These are phyloP conservation scores for Lolium rigidum DNA, from an alignment of 176 grass and related monocot species.

Conservation along the genomic window DNA sequence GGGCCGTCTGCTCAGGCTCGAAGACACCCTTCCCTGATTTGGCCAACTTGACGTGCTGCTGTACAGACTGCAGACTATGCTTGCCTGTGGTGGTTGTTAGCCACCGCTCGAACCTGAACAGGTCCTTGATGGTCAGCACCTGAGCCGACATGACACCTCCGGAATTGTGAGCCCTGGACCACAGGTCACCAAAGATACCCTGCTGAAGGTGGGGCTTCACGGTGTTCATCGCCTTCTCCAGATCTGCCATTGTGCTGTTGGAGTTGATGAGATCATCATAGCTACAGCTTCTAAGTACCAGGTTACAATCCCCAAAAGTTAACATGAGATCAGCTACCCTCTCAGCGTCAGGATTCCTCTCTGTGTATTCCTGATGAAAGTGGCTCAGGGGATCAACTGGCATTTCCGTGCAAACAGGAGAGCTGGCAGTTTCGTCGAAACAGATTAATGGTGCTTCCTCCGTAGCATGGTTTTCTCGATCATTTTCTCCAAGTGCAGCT, in stretches of 20 bases:
- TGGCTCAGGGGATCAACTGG: not conserved
- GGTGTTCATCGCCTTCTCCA: not conserved
- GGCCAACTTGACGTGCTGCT: not conserved
- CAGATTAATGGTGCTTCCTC: not conserved
- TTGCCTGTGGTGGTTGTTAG: slow-evolving; percentile 15
- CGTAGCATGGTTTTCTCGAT: not conserved
- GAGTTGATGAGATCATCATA: slow-evolving; percentile 32
- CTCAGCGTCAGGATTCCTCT: not conserved
- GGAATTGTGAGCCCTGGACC: slow-evolving; percentile 26
- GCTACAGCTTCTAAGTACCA: slow-evolving; percentile 18
- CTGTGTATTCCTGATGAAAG: not conserved
- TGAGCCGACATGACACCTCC: slow-evolving; percentile 26
- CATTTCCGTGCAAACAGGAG: not conserved
- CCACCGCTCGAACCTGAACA: slow-evolving; percentile 17
- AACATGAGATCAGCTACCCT: slow-evolving; percentile 31
- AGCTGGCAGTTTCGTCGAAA: not conserved
- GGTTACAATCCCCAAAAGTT: slow-evolving; percentile 17
- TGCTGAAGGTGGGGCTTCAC: slow-evolving; percentile 17
- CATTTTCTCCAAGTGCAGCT: not conserved
- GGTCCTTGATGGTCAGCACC: slow-evolving; percentile 25
- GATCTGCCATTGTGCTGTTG: not conserved
- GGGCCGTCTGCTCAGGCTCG: slow-evolving; percentile 14
- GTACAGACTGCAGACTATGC: slow-evolving; percentile 22
- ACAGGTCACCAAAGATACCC: slow-evolving; percentile 16
- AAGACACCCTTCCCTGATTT: slow-evolving; percentile 18